A percentile compares a stretch with the other conserved stretches of the same genome.
Evolutionary conservation across 2,329 filamentous ascomycete genomes (phyloP).

Genomic region (Dothideomycetidae sp.): DNA sequence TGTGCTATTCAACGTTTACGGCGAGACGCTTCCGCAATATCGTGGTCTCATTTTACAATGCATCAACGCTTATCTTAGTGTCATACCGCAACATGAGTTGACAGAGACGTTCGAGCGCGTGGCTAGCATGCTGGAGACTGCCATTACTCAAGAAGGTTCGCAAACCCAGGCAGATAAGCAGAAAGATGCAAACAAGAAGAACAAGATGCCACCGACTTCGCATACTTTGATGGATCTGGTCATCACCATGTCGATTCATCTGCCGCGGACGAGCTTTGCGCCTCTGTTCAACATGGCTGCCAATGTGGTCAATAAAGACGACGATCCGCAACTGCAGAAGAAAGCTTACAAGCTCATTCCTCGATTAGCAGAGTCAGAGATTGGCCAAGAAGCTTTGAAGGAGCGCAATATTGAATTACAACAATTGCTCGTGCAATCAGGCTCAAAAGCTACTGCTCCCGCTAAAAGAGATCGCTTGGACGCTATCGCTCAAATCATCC

Average conservation of each 20-base stretch:
- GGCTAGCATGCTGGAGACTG: constrained; percentile 63
- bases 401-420: constrained; percentile 70
- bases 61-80: constrained; percentile 87
- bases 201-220: constrained; percentile 72
- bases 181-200: constrained; percentile 33
- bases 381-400: constrained; percentile 59
- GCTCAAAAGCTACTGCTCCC: constrained; percentile 74
- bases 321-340: constrained; percentile 90
- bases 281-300: constrained; percentile 77
- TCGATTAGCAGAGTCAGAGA: constrained; percentile 66
- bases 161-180: constrained; percentile 49
- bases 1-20: constrained; percentile 98
- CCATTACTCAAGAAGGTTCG: constrained; percentile 45
- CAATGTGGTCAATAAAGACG: constrained; percentile 63
- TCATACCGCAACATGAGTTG: constrained; percentile 49
- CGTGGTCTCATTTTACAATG: constrained; percentile 83
- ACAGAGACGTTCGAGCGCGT: constrained; percentile 82
- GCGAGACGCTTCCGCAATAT: constrained; percentile 83
- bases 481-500: constrained; percentile 67
- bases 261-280: constrained; percentile 73
- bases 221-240: constrained; percentile 95
- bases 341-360: constrained; percentile 98
- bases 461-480: constrained; percentile 74
- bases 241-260: constrained; percentile 88
- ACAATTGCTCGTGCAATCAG: constrained; percentile 60